Conservation (phyloP, 441 rosid genomes). For the Populus trichocarpa region DNA sequence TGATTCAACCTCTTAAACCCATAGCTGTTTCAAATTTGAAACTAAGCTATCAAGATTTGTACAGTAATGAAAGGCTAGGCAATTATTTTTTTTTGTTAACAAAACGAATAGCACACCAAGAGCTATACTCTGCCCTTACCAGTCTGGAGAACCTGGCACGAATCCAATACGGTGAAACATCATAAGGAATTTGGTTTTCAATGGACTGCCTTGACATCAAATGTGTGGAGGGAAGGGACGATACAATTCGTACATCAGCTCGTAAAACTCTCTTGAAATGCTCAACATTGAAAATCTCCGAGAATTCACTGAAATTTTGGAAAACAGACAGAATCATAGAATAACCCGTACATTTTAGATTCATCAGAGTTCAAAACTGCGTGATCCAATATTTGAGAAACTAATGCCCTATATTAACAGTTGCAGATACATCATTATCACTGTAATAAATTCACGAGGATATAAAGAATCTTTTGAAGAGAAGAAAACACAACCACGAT, state of each 20-base stretch:
- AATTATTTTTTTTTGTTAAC: not conserved
- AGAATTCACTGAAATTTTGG: slow-evolving; percentile 53
- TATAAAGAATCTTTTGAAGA: not conserved
- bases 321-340: not conserved
- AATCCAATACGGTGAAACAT: slow-evolving; percentile 71
- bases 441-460: not conserved
- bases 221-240: slow-evolving; percentile 73
- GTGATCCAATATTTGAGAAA: not conserved
- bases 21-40: not conserved
- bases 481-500: not conserved
- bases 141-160: slow-evolving; percentile 59
- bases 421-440: not conserved
- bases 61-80: not conserved
- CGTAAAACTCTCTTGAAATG: slow-evolving; percentile 66
- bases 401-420: not conserved
- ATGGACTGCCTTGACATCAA: slow-evolving; percentile 56
- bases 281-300: slow-evolving; percentile 61
- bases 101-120: not conserved
- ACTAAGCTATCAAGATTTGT: not conserved
- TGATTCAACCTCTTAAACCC: not conserved
- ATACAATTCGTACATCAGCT: slow-evolving; percentile 63
- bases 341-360: not conserved
- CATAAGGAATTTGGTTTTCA: slow-evolving; percentile 55
- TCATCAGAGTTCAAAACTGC: not conserved
- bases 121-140: slow-evolving; percentile 22